Evolutionary conservation across 2,329 filamentous ascomycete species (phyloP).

Genomic region (Talaromyces sp.): DNA sequence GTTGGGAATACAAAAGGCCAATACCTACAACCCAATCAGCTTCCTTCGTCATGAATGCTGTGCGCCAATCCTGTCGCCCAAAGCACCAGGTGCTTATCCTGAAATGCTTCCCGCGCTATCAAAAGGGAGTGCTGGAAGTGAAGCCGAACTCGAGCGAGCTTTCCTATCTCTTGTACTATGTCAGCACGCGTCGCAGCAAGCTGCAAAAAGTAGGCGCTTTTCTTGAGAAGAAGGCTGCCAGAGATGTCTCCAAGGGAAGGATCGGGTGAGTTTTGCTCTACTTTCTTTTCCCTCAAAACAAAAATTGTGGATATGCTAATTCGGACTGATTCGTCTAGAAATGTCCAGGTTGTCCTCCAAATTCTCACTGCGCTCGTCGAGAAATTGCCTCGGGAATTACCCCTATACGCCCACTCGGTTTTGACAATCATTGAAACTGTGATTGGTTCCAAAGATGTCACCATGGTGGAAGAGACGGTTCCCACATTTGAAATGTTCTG

Average conservation of each 20-base stretch:
- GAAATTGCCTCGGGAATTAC: slow-evolving; percentile 83
- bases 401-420: slow-evolving; percentile 79
- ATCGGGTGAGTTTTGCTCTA: slow-evolving; percentile 63
- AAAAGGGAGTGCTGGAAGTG: slow-evolving; percentile 86
- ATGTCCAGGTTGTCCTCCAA: slow-evolving; percentile 90
- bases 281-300: background rate
- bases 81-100: slow-evolving; percentile 96
- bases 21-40: background rate
- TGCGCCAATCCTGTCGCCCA: slow-evolving; percentile 65
- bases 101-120: slow-evolving; percentile 91
- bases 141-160: slow-evolving; percentile 96
- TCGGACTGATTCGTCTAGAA: slow-evolving; percentile 46
- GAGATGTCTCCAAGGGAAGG: slow-evolving; percentile 82
- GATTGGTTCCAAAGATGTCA: slow-evolving; percentile 79
- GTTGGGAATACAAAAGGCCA: background rate
- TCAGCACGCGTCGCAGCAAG: slow-evolving; percentile 88
- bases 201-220: slow-evolving; percentile 94
- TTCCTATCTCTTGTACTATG: slow-evolving; percentile 95
- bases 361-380: slow-evolving; percentile 89
- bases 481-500: slow-evolving; percentile 85
- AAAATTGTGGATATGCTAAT: background rate
- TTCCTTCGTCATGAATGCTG: slow-evolving; percentile 46
- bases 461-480: slow-evolving; percentile 86
- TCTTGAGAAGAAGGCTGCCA: slow-evolving; percentile 86
- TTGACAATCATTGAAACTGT: slow-evolving; percentile 80